These are phyloP conservation scores for Colletotrichum kahawae DNA, from an alignment of 2,329 filamentous ascomycete genomes.

Conservation along the genomic window DNA sequence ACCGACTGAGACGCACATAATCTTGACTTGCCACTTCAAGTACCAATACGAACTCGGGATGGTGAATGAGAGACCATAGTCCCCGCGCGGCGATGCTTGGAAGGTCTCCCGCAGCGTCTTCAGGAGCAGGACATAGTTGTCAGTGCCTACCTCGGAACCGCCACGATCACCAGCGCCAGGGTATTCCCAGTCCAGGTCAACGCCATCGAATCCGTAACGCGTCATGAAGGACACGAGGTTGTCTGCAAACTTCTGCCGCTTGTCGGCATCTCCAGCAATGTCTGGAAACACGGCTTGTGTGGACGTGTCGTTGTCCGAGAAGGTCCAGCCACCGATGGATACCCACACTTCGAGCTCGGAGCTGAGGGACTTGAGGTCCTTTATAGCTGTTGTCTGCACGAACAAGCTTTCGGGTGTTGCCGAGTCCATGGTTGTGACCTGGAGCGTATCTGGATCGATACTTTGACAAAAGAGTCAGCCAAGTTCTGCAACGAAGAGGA, in stretches of 20 bases:
- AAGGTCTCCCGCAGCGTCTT: slow-evolving; percentile 46
- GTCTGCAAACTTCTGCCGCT: slow-evolving; percentile 20
- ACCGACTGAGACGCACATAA: neutral
- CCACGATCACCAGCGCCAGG: slow-evolving; percentile 26
- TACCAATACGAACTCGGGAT: slow-evolving; percentile 20
- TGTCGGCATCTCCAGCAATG: slow-evolving; percentile 6
- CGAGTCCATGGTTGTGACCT: slow-evolving; percentile 24
- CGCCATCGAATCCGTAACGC: slow-evolving; percentile 24
- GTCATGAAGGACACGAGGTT: slow-evolving; percentile 23
- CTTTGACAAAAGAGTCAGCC: neutral
- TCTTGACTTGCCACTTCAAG: slow-evolving; percentile 20
- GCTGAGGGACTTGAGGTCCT: neutral
- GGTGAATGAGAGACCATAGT: slow-evolving; percentile 17
- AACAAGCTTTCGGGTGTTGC: slow-evolving; percentile 22
- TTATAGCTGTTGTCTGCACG: neutral
- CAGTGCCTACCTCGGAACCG: slow-evolving; percentile 18
- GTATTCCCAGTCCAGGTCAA: slow-evolving; percentile 28
- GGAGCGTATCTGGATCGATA: slow-evolving; percentile 26
- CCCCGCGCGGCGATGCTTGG: neutral
- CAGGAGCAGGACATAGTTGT: slow-evolving; percentile 23
- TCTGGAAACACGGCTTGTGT: slow-evolving; percentile 20
- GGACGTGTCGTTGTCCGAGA: slow-evolving; percentile 27
- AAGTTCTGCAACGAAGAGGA: neutral
- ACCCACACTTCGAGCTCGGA: slow-evolving; percentile 30
- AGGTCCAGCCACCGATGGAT: slow-evolving; percentile 36